phyloP scores from a whole-genome alignment of 768 basidiomycete species.

The Lentinus tigrinus region DNA sequence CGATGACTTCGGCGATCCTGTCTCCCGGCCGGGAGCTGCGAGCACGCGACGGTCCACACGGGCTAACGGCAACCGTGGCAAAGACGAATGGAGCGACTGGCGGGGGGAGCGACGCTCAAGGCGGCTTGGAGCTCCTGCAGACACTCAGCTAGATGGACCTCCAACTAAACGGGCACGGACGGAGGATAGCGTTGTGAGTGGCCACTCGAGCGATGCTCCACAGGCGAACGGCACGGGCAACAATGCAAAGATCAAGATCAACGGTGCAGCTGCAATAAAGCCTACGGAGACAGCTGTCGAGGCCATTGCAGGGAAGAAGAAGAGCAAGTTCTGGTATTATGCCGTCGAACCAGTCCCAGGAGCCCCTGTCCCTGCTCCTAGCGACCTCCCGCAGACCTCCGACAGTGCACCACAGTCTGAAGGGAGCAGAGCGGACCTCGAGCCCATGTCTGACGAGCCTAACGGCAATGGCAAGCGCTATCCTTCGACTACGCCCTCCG shows the following conservation, averaged over 20 bases:
- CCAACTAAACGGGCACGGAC: constrained; percentile 72
- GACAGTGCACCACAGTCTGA: not conserved
- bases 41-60: constrained; percentile 43
- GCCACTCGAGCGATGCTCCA: constrained; percentile 27
- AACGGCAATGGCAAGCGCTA: constrained; percentile 9
- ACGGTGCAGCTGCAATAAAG: constrained; percentile 66
- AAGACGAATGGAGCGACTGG: constrained; percentile 57
- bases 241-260: constrained; percentile 46
- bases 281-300: constrained; percentile 75
- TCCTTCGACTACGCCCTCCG: constrained; percentile 15
- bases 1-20: constrained; percentile 34
- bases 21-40: constrained; percentile 9
- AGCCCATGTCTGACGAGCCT: constrained; percentile 12
- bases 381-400: constrained; percentile 16
- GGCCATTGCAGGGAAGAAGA: constrained; percentile 76
- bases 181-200: constrained; percentile 57
- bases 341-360: constrained; percentile 70
- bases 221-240: constrained; percentile 26
- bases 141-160: constrained; percentile 51
- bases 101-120: constrained; percentile 73
- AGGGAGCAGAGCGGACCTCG: not conserved
- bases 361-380: constrained; percentile 20
- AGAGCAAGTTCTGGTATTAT: constrained; percentile 87
- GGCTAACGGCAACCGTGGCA: constrained; percentile 43
- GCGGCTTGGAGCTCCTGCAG: constrained; percentile 58